Base-by-base conservation (phyloP, 148 eudicot genomes). In the Rhododendron williamsianum region DNA sequence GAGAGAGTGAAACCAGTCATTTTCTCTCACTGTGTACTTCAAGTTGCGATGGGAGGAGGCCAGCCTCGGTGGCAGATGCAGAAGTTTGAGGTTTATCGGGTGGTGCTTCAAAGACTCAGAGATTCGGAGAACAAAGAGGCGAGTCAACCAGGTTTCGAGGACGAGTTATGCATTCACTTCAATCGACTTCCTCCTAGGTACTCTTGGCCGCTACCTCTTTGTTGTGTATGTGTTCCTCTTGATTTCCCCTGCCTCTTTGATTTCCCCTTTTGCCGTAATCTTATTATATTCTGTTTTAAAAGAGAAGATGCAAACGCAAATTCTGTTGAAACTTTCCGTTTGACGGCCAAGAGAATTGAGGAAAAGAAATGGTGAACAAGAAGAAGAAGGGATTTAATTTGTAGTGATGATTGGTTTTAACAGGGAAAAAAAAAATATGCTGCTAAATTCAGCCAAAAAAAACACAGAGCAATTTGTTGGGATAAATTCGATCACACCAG, bases 161-260 rank as follows among this genome's bases (percentile, higher is more conserved):
- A 88, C 74, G 85, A 90, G 82, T 76, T 91, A 16, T 91, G 92
- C 91, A 65, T 85, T 84, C 93, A 91, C 85, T 90, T 91, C 38
- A 83, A 74, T 80, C 89, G 86, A 48, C 89, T 91, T 80, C 90
- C 60, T 54, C 86, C 93, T 54, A 78, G 93, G 93, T 91, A 67
- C 73, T n/a, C 80, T 49, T 54, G 13, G 36, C 30, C 58, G 46
- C 45, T 54, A 67, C 54, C 54, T 65, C 48, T 46, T 18, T 4
- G 3, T 0, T 51, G 3, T 51, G 9, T 0, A 2, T 12, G 9
- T 9, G 49, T 46, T 46, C 10, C 10, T 23, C 79, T 71, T 9
- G 43, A 38, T 27, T 27, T 27, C 27, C 46, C 49, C 65, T 79
- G 52, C 43, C 58, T 69, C 36, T 35, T 12, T 35, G 35, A 49